Percentiles rank a stretch among this genome's conserved stretches.
These are phyloP conservation scores for Rhodotorula paludigena DNA, from an alignment of 768 basidiomycete species.

Conservation along the genomic window DNA sequence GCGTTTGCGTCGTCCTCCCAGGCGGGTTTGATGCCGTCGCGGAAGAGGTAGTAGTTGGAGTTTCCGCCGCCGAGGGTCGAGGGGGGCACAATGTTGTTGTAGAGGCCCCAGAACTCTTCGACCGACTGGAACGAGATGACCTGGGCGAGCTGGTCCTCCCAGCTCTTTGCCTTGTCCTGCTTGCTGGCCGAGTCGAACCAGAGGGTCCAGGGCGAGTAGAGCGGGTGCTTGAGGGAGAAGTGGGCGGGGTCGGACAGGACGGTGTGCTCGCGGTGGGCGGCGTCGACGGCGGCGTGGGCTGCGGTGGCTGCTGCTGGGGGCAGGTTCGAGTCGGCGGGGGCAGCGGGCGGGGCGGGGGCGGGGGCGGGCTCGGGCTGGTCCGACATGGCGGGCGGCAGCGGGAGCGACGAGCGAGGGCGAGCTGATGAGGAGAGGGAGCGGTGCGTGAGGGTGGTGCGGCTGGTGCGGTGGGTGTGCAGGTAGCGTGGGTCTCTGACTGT, in stretches of 20 bases:
- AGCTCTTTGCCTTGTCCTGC: conserved; percentile 65
- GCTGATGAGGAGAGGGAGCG: neutral
- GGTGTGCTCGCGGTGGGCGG: conserved; percentile 53
- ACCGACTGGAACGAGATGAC: conserved; percentile 94
- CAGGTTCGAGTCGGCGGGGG: conserved; percentile 16
- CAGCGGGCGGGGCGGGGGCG: neutral
- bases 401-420: neutral
- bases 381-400: neutral
- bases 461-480: too few species aligned
- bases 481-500: too few species aligned
- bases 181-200: conserved; percentile 88
- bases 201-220: conserved; percentile 56
- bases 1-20: conserved; percentile 68
- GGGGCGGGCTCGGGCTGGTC: too few species aligned
- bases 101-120: conserved; percentile 98
- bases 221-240: conserved; percentile 87
- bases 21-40: conserved; percentile 55
- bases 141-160: conserved; percentile 99
- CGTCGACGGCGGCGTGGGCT: conserved; percentile 18
- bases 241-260: conserved; percentile 87
- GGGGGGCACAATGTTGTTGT: conserved; percentile 96
- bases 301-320: conserved; percentile 18
- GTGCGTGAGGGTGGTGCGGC: too few species aligned
- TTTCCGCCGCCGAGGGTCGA: conserved; percentile 78
- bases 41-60: conserved; percentile 99